Evolutionary conservation across 441 rosid genomes (phyloP).

Genomic region (Aquilaria agallochum): DNA sequence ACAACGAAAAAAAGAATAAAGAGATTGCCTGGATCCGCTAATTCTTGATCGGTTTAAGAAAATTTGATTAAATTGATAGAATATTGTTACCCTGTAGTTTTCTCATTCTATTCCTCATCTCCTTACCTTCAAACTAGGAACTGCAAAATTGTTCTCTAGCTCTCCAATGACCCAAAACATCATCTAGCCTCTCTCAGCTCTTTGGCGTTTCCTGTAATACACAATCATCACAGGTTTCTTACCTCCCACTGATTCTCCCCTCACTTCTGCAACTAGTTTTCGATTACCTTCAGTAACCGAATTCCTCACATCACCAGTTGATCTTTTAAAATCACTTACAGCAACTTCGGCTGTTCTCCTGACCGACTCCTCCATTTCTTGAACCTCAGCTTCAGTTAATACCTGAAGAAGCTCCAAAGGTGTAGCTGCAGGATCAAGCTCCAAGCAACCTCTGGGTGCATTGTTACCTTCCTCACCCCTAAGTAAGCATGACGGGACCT

Average conservation of each 20-base stretch:
- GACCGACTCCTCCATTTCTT: conserved; percentile 17
- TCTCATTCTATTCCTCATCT: too few relatives aligned
- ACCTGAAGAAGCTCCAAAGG: conserved; percentile 43
- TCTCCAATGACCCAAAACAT: conserved; percentile 1
- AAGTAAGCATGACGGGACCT: conserved; percentile 34
- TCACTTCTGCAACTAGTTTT: conserved; percentile 5
- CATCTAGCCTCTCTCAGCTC: conserved; percentile 8
- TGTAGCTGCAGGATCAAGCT: conserved; percentile 41
- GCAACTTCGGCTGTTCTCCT: conserved; percentile 16
- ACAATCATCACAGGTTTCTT: conserved; percentile 21
- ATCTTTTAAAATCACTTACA: conserved; percentile 4
- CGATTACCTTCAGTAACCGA: conserved; percentile 6
- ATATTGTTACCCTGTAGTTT: too few relatives aligned
- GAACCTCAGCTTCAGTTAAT: conserved; percentile 22
- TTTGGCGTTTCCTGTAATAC: conserved; percentile 25
- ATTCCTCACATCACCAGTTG: conserved; percentile 16
- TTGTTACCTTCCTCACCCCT: conserved; percentile 34
- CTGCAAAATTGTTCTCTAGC: conserved; percentile 2
- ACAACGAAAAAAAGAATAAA: too few relatives aligned
- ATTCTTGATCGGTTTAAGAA: too few relatives aligned
- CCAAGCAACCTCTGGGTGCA: conserved; percentile 36
- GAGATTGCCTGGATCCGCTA: too few relatives aligned
- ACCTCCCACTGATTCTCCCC: conserved; percentile 17
- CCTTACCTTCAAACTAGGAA: conserved; percentile 2
- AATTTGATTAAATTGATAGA: too few relatives aligned